Evolutionary conservation across 1,284 basidiomycete genomes (phyloP).

Genomic region (Ceratobasidium sp.): DNA sequence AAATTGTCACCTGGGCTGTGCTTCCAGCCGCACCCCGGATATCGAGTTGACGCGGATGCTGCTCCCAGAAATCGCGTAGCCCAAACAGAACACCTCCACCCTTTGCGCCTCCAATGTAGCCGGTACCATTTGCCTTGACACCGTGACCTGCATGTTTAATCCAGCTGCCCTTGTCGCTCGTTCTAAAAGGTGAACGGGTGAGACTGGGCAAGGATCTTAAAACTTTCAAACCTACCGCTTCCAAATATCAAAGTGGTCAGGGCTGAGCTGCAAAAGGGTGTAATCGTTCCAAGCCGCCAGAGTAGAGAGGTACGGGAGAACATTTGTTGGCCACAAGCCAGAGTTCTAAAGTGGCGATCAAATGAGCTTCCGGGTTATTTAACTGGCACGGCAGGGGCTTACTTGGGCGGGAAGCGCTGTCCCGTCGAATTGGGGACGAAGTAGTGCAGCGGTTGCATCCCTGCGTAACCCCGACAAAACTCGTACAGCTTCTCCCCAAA

Average conservation of each 20-base stretch:
- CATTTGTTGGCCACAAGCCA: constrained; percentile 32
- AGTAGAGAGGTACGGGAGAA: constrained; percentile 13
- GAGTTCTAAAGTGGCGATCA: constrained; percentile 7
- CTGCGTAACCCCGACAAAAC: constrained; percentile 61
- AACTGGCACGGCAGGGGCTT: background rate
- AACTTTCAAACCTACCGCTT: constrained; percentile 9
- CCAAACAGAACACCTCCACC: constrained; percentile 60
- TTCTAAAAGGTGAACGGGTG: constrained; percentile 50
- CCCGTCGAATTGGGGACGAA: constrained; percentile 61
- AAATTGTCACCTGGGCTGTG: constrained; percentile 58
- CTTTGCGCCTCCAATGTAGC: constrained; percentile 61
- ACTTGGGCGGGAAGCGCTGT: constrained; percentile 55
- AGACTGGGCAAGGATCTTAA: background rate
- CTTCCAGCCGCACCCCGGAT: constrained; percentile 58
- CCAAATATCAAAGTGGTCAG: constrained; percentile 44
- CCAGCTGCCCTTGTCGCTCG: constrained; percentile 55
- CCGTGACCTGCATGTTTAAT: constrained; percentile 59
- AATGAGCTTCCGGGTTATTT: background rate
- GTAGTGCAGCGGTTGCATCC: constrained; percentile 61
- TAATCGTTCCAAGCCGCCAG: constrained; percentile 38
- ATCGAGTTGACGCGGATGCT: constrained; percentile 59
- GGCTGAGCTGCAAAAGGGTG: constrained; percentile 30
- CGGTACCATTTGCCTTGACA: constrained; percentile 58
- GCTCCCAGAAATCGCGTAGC: constrained; percentile 62
- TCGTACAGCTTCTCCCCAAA: constrained; percentile 61